These are phyloP conservation scores for Sporobolomyces phaffii DNA, from an alignment of 768 basidiomycete genomes.

Conservation along the genomic window DNA sequence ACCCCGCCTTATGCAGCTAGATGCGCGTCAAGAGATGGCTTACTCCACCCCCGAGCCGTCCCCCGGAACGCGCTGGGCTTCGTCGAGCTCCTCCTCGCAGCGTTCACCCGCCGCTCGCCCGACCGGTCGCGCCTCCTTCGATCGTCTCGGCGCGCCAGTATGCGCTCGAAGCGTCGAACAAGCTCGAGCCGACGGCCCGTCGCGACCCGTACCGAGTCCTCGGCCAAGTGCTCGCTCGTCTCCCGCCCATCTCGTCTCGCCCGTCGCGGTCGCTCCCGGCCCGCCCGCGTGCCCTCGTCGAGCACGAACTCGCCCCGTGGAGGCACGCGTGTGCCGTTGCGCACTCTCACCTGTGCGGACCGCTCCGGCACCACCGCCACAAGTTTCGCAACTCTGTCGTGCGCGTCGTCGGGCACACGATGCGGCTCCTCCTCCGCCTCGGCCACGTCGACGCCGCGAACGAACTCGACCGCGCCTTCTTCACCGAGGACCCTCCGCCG, in stretches of 20 bases:
- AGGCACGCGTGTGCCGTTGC: background rate
- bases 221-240: background rate
- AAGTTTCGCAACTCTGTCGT: constrained; percentile 13
- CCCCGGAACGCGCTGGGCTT: background rate
- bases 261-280: background rate
- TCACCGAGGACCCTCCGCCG: too few relatives aligned
- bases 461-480: constrained; percentile 34
- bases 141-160: background rate
- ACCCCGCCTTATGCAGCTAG: constrained; percentile 16
- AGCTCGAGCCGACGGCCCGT: background rate
- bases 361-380: background rate
- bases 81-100: background rate
- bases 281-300: background rate
- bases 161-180: background rate
- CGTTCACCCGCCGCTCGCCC: background rate
- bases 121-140: constrained; percentile 4
- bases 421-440: constrained; percentile 19
- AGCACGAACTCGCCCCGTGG: background rate
- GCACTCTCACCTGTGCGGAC: background rate
- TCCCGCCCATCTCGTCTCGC: background rate
- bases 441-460: constrained; percentile 5
- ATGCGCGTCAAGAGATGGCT: constrained; percentile 29
- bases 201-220: background rate
- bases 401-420: constrained; percentile 27
- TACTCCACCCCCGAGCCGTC: background rate